Evolutionary conservation across 208 protist species (phyloP), one percentile per base, ranked within the genome.

Genomic region (Trypanosoma rangeli): DNA sequence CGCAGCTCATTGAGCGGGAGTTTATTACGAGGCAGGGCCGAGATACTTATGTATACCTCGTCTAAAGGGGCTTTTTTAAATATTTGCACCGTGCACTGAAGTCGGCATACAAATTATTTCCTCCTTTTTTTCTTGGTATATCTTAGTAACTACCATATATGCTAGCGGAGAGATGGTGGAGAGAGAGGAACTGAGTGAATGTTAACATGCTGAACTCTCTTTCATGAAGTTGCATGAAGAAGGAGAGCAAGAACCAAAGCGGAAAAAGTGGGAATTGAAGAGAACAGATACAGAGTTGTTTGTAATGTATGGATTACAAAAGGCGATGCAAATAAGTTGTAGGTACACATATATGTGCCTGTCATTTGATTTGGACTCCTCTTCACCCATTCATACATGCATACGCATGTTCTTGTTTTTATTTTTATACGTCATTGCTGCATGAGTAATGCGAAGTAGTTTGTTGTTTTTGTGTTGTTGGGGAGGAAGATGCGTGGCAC

Each of bases 1-100:
- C 68, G 1, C 39, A 76, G 28, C 69, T 93, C 16, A 82, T 92
- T 16, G 89, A 87, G n/a, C 71, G 74, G 35, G 85, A 91, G 37
- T 89, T 90, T 46, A 50, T 94, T 37, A 61, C 68, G 9, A 78
- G 84, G n/a, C 74, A 73, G 22, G 72, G 64, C 10, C 59, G 31
- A 20, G 74, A 83, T 37, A 57, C 35, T 13, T 93, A 91, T 64
- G 66, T 79, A 4, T 91, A 87, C 35, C 0, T 87, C 7, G 49
- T 70, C 9, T 92, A 61, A 68, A 50, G 55, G 0, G 5, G 63
- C 65, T 66, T 71, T 54, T 42, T 76, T 50, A 68, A 42, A 26
- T 26, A 18, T 31, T 57, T 15, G 18, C 44, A 64, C 49, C 28
- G 33, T 50, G 5, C 28, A 53, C 31, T 22, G 26, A 55, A 28